phyloP scores from a whole-genome alignment of 2,329 filamentous ascomycete genomes.

The Scedosporium minutisporum region DNA sequence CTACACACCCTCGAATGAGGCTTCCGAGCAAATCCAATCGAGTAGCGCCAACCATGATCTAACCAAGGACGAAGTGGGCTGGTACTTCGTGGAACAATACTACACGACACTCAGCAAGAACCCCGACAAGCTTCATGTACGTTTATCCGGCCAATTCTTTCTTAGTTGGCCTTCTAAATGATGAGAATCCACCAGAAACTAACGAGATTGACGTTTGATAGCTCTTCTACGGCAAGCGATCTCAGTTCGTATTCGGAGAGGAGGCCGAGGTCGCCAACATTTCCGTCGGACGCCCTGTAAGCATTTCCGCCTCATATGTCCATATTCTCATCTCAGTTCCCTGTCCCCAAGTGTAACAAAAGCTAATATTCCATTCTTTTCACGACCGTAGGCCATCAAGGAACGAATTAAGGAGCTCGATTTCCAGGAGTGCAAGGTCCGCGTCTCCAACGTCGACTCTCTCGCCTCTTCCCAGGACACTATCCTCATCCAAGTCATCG shows the following conservation, averaged over 20 bases:
- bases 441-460: conserved; percentile 94
- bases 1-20: conserved; percentile 15
- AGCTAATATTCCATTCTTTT: conserved; percentile 2
- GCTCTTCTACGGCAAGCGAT: conserved; percentile 94
- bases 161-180: not conserved
- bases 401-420: conserved; percentile 88
- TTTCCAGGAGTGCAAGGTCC: conserved; percentile 96
- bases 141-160: conserved; percentile 17
- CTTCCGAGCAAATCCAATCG: conserved; percentile 19
- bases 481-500: conserved; percentile 96
- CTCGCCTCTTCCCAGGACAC: conserved; percentile 83
- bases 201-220: conserved; percentile 17
- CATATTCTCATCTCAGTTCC: conserved; percentile 3
- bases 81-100: conserved; percentile 99
- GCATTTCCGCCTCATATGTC: conserved; percentile 8
- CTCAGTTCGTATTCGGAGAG: conserved; percentile 84
- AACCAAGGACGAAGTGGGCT: conserved; percentile 89
- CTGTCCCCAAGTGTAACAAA: not conserved
- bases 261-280: conserved; percentile 85
- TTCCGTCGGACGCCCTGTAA: conserved; percentile 75
- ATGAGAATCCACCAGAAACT: not conserved
- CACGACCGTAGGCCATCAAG: conserved; percentile 62
- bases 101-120: conserved; percentile 94
- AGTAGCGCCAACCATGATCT: conserved; percentile 34
- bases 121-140: conserved; percentile 81